phyloP scores from a whole-genome alignment of 805 yeast species.

The Candida namnaoensis region DNA sequence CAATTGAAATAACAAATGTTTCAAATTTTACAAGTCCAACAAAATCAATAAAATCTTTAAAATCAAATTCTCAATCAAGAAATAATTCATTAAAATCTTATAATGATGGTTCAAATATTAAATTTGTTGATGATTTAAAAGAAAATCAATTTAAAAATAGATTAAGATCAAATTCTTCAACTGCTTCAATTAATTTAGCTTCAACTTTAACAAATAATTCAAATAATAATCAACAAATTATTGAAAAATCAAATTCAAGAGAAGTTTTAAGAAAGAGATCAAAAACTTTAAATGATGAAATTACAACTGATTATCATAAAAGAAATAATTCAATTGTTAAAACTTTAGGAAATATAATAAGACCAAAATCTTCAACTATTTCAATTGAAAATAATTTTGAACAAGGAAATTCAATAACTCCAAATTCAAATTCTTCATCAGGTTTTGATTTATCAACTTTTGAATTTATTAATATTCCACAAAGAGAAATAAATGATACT shows the following conservation, averaged over 20 bases:
- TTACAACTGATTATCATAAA: constrained; percentile 17
- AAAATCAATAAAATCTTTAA: constrained; percentile 7
- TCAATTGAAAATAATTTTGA: constrained; percentile 2
- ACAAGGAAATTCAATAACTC: constrained; percentile 1
- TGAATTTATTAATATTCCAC: constrained; percentile 15
- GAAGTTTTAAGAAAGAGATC: constrained; percentile 14
- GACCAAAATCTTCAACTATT: constrained; percentile 15
- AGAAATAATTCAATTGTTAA: constrained; percentile 28
- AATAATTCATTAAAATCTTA: no score
- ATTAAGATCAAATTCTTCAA: no score
- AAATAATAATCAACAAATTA: no score
- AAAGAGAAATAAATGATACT: constrained; percentile 18
- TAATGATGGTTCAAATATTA: no score
- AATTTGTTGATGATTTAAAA: no score
- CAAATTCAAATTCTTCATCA: not conserved
- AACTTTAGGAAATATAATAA: constrained; percentile 24
- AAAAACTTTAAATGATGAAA: constrained; percentile 16
- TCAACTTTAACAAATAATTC: no score
- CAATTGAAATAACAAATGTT: constrained; percentile 9
- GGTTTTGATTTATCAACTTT: constrained; percentile 2
- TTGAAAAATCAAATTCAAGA: not conserved
- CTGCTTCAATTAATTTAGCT: not conserved
- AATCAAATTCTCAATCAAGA: no score
- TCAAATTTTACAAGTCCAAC: constrained; percentile 12
- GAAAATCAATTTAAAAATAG: no score